Percentiles rank a stretch among this genome's conserved stretches.
These are phyloP conservation scores for Geranomyces michiganensis DNA, from an alignment of 192 early-diverging fungal genomes.

Conservation along the genomic window DNA sequence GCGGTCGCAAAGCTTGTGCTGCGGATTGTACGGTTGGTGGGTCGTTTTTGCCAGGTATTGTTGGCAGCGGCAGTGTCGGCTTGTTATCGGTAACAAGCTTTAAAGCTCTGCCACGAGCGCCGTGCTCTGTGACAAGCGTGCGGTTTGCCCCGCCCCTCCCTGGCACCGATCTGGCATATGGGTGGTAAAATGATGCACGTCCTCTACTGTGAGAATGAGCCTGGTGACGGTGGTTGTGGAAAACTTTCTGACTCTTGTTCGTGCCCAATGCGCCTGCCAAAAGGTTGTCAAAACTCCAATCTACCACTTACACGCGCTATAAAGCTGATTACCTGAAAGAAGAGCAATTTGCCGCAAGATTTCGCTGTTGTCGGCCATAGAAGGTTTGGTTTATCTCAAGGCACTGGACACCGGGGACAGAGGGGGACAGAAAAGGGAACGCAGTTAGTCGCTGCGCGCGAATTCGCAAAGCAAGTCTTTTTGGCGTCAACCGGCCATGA, in stretches of 20 bases:
- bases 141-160: constrained; percentile 2
- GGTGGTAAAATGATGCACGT: not conserved
- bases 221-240: not conserved
- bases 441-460: too few relatives aligned
- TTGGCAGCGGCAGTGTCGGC: not conserved
- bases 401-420: too few relatives aligned
- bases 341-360: constrained; percentile 34
- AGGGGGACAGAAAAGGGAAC: too few relatives aligned
- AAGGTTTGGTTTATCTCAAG: too few relatives aligned
- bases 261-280: not conserved
- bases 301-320: not conserved
- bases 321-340: constrained; percentile 11
- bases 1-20: not conserved
- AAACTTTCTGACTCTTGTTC: constrained; percentile 5
- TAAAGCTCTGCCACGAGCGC: not conserved
- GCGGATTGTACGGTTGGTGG: not conserved
- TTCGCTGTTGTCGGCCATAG: constrained; percentile 25
- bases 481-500: too few relatives aligned
- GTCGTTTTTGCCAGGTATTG: not conserved
- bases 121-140: not conserved
- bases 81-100: not conserved
- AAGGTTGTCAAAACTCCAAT: not conserved
- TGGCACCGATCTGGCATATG: not conserved
- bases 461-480: too few relatives aligned
- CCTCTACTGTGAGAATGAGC: not conserved